Conservation (phyloP, 169 alveolate genomes). For the Cryptosporidium sp. region DNA sequence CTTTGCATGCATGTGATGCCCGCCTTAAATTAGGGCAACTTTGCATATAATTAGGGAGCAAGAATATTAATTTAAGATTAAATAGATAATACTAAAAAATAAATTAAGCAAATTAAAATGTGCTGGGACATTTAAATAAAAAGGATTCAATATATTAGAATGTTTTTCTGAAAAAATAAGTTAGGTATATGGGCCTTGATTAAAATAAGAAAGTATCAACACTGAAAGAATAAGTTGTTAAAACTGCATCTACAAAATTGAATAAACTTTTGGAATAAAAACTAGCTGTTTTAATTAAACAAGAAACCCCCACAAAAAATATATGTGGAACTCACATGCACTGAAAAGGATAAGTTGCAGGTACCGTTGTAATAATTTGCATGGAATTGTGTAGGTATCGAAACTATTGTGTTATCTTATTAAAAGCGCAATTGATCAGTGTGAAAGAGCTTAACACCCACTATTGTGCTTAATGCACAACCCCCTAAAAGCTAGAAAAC, state of each 20-base stretch:
- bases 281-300: not conserved
- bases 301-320: not conserved
- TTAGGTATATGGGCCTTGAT: not conserved
- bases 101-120: too few relatives aligned
- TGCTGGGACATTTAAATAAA: too few relatives aligned
- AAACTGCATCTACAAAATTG: not conserved
- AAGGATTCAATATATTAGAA: not conserved
- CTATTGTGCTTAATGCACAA: not conserved
- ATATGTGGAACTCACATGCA: not conserved
- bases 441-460: not conserved
- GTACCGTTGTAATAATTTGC: not conserved
- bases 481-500: not conserved
- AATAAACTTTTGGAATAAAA: not conserved
- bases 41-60: not conserved
- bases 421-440: not conserved
- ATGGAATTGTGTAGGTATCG: not conserved
- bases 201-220: not conserved
- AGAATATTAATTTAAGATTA: not conserved
- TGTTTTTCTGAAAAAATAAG: too few relatives aligned
- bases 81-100: too few relatives aligned
- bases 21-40: not conserved
- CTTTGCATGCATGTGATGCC: slow-evolving; percentile 25
- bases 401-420: not conserved
- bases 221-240: not conserved
- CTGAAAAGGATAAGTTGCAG: not conserved